Evolutionary conservation across 148 eudicot genomes (phyloP), one percentile per base, ranked within the genome.

Genomic region (Nepenthes gracilis): DNA sequence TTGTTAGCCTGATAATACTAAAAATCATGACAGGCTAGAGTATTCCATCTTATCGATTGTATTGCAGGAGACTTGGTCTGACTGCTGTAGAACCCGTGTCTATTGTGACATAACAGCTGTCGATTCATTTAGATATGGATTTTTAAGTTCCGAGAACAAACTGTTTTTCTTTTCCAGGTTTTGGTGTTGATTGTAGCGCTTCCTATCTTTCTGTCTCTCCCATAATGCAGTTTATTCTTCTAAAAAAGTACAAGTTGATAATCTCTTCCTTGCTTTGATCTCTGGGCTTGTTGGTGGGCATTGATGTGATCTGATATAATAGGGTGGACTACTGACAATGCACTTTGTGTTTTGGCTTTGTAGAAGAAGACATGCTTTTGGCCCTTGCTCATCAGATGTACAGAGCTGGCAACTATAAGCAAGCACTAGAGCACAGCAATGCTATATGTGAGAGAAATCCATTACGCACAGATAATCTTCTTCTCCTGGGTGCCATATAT

Each of bases 401-500:
- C 77, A 92, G 85, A 75, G 72, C 74, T 79, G 96, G 98, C 32
- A 80, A 84, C 74, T 92, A 78, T 68, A 82, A 86, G 59, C 80
- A 80, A 65, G 98, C 98, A 11, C 63, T 92, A 67, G 98, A 92
- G 72, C 89, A 85, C 65, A 84, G 96, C 75, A 86, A 77, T 72
- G 74, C 72, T 75, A 87, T 92, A 64, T 92, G 85, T 70, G 86
- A 86, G 64, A 78, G 86, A 66, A 88, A 82, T 60, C 86, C 94
- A 3, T 63, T 62, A 53, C 96, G 97, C 45, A 88, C 94, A 5
- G 97, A 92, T 73, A 92, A 92, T 79, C 94, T 92, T 47, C 96
- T 92, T 59, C 83, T 92, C 7, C 58, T 86, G 64, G 98, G 98
- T 55, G 98, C 98, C 48, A 67, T 85, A 50, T 78, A 85, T 72